phyloP scores from a whole-genome alignment of 106 monocot genomes.

The Dioscorea dumetorum region DNA sequence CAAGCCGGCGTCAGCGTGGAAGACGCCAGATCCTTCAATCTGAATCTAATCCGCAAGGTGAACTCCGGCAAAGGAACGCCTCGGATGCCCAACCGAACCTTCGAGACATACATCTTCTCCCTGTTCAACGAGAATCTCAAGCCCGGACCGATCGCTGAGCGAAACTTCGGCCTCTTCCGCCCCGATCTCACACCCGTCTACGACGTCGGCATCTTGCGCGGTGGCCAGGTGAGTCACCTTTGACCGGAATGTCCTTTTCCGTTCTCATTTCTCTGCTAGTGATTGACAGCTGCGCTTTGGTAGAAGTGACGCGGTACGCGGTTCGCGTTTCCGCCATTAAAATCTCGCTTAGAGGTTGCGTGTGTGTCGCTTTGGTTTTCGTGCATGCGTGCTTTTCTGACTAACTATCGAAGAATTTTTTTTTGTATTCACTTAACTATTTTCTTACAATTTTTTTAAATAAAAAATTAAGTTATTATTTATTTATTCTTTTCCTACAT shows the following conservation, averaged over 20 bases:
- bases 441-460: too few species aligned
- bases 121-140: slow-evolving; percentile 84
- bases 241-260: not conserved
- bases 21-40: slow-evolving; percentile 47
- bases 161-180: slow-evolving; percentile 67
- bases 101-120: slow-evolving; percentile 76
- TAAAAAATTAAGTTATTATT: too few species aligned
- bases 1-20: slow-evolving; percentile 39
- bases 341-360: too few species aligned
- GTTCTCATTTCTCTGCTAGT: not conserved
- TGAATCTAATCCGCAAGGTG: slow-evolving; percentile 40
- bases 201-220: slow-evolving; percentile 54
- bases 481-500: too few species aligned
- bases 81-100: slow-evolving; percentile 65
- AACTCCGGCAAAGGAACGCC: slow-evolving; percentile 72
- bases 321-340: too few species aligned
- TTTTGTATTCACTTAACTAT: too few species aligned
- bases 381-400: too few species aligned
- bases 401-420: too few species aligned
- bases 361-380: too few species aligned
- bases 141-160: slow-evolving; percentile 69
- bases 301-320: not conserved
- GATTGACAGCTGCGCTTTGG: not conserved
- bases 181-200: slow-evolving; percentile 66
- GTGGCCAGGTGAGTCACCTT: not conserved